Percentiles rank a stretch among this genome's conserved stretches.
Conservation (phyloP, 306 rosid genomes). For the Mucuna pruriens region DNA sequence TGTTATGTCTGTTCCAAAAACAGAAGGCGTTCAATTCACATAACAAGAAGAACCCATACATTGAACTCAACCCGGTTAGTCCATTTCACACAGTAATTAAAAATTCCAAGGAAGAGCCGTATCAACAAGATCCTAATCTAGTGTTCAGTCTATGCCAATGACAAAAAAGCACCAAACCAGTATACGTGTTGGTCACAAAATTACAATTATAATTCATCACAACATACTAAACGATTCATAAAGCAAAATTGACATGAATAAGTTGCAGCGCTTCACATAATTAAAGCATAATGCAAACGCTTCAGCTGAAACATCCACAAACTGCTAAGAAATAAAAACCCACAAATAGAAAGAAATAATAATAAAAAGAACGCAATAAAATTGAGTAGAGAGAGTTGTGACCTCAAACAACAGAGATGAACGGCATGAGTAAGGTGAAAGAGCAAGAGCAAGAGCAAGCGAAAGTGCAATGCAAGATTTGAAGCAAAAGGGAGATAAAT, state of each 20-base stretch:
- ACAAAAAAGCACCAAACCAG: neutral
- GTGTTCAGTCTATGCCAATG: neutral
- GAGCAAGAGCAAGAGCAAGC: neutral
- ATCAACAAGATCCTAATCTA: neutral
- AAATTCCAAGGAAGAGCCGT: neutral
- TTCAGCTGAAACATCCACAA: neutral
- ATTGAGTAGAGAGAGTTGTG: neutral
- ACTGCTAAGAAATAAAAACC: neutral
- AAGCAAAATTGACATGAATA: neutral
- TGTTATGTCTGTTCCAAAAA: neutral
- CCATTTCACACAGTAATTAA: neutral
- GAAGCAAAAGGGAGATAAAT: neutral
- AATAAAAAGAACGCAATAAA: neutral
- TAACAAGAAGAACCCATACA: neutral
- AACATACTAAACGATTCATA: neutral
- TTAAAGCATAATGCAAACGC: neutral
- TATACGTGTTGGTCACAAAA: neutral
- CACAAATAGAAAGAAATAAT: too few species aligned
- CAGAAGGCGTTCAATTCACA: neutral
- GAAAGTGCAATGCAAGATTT: neutral
- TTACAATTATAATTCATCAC: neutral
- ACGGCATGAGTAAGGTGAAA: neutral
- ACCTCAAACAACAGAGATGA: slow-evolving; percentile 29
- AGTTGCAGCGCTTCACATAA: neutral
- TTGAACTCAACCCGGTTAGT: neutral